A percentile compares a stretch with the other conserved stretches of the same genome.
Conservation (phyloP, 495 filamentous ascomycete species). For the Aspergillus funiculosus region DNA sequence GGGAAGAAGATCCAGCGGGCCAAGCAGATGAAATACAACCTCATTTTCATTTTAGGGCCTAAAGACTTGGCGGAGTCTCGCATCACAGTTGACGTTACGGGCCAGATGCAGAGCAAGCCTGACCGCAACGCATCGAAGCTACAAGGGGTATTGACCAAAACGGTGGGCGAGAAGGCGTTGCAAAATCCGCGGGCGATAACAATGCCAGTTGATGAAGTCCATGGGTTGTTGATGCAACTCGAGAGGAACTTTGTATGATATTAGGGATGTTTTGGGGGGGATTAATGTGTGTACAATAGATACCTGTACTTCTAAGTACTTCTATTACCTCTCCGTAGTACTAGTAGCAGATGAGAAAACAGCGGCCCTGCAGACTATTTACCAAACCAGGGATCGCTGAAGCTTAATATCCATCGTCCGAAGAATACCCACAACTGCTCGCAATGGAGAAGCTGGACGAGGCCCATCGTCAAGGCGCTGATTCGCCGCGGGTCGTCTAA, state of each 20-base stretch:
- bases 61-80: conserved; percentile 42
- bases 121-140: conserved; percentile 27
- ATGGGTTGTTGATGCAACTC: conserved; percentile 36
- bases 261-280: not conserved
- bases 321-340: no score
- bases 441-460: not conserved
- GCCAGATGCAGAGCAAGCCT: conserved; percentile 41
- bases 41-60: conserved; percentile 68
- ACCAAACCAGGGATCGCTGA: conserved; percentile 5
- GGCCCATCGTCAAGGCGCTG: conserved; percentile 4
- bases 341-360: no score
- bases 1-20: conserved; percentile 67
- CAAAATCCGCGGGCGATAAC: conserved; percentile 38
- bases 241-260: conserved; percentile 36
- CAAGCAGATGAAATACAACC: conserved; percentile 64
- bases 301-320: no score
- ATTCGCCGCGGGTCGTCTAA: conserved; percentile 9
- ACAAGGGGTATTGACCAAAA: conserved; percentile 26
- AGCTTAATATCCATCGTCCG: no score
- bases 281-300: conserved; percentile 6
- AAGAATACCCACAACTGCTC: not conserved
- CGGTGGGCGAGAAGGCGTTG: conserved; percentile 27
- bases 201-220: conserved; percentile 34
- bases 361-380: no score
- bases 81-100: conserved; percentile 43